These are phyloP conservation scores for Metarhizium robertsii DNA, from an alignment of 2,329 filamentous ascomycete species.

Conservation along the genomic window DNA sequence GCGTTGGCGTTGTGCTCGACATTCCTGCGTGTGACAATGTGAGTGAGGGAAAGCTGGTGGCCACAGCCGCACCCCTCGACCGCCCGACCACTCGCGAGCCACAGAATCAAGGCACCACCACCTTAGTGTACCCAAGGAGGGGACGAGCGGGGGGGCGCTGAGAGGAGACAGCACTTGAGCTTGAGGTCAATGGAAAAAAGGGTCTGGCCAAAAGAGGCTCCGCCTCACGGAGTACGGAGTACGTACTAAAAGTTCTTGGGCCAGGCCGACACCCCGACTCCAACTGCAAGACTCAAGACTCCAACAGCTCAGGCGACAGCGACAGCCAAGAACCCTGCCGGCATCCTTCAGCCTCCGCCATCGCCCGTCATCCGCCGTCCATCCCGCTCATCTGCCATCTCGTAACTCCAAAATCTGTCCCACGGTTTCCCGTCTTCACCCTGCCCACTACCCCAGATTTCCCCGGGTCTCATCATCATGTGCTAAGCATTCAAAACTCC, in stretches of 20 bases:
- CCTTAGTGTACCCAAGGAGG: background rate
- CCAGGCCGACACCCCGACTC: too few relatives aligned
- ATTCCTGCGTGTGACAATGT: background rate
- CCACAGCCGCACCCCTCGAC: background rate
- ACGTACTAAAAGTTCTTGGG: background rate
- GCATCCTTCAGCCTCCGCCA: background rate
- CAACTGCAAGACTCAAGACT: background rate
- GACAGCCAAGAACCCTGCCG: too few relatives aligned
- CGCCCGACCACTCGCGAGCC: background rate
- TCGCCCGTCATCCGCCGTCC: background rate
- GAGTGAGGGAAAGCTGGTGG: background rate
- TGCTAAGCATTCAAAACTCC: slow-evolving; percentile 3
- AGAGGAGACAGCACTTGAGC: background rate
- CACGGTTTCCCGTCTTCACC: slow-evolving; percentile 7
- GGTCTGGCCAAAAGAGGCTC: background rate
- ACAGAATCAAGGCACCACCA: background rate
- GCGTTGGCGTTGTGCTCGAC: too few relatives aligned
- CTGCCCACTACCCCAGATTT: slow-evolving; percentile 13
- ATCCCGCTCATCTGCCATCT: background rate
- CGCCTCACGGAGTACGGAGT: background rate
- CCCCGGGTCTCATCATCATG: slow-evolving; percentile 9
- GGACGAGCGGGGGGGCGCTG: background rate
- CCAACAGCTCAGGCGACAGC: background rate
- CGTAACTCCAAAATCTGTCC: slow-evolving; percentile 1
- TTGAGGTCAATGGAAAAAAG: background rate